Percentiles rank a stretch among this genome's conserved stretches.
Evolutionary conservation across 2,329 filamentous ascomycete genomes (phyloP).

Genomic region (Botrytis galanthina): DNA sequence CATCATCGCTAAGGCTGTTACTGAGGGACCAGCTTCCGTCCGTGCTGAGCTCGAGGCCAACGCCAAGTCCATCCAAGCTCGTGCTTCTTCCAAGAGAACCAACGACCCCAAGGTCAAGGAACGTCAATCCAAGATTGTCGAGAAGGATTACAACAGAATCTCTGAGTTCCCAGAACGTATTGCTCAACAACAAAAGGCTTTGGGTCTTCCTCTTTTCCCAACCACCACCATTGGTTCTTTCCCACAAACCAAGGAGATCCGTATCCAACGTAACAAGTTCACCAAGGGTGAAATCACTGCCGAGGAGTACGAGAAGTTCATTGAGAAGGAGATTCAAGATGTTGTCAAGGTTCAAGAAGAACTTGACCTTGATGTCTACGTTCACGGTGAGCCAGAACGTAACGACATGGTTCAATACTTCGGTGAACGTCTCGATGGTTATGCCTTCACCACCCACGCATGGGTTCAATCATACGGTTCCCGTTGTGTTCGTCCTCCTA

Average conservation of each 20-base stretch:
- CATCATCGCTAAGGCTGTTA: conserved; percentile 94
- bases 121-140: conserved; percentile 82
- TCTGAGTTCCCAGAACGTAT: conserved; percentile 84
- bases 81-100: conserved; percentile 88
- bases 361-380: conserved; percentile 93
- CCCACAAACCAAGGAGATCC: conserved; percentile 99
- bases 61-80: conserved; percentile 87
- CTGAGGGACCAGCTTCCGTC: conserved; percentile 83
- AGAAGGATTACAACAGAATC: conserved; percentile 87
- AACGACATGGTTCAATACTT: conserved; percentile 99
- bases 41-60: conserved; percentile 91
- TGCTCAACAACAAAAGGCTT: conserved; percentile 82
- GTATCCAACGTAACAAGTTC: conserved; percentile 94
- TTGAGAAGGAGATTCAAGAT: conserved; percentile 96
- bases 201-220: conserved; percentile 94
- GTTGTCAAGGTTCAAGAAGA: conserved; percentile 97
- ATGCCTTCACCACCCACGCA: conserved; percentile 97
- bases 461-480: conserved; percentile 99
- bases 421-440: conserved; percentile 93
- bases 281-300: conserved; percentile 96
- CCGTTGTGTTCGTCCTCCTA: conserved; percentile 95
- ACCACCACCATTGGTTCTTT: conserved; percentile 99
- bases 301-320: conserved; percentile 96
- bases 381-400: conserved; percentile 98
- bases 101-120: conserved; percentile 98